Evolutionary conservation across 768 basidiomycete species (phyloP), one percentile per base, ranked within the genome.

Genomic region (Mycena kentingensis): DNA sequence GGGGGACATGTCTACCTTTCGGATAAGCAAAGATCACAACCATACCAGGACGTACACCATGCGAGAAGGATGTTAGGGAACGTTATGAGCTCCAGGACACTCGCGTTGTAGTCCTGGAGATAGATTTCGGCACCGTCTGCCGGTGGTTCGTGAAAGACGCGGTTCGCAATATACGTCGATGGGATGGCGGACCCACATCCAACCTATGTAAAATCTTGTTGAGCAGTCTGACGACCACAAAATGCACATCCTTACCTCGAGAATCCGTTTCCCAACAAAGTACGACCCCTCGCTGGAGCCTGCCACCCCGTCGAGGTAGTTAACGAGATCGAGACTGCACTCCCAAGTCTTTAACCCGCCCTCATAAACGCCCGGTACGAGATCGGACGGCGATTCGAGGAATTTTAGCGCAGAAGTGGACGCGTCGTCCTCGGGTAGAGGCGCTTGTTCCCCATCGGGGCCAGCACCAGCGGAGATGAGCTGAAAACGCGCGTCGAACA

Each of bases 301-400:
- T 18, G 63, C 61, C 38, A 75, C 54, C 19, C 68, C 61, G 49
- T 77, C 72, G 12, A 90, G 72, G 60, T 85, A 87, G 28, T 81
- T 76, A 0, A 89, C 90, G 2, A 98, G 75, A 67, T 98, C 96
- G 13, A 94, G 70, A 42, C 90, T 89, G 60, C 93, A 96, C 67
- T 99, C 96, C 96, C 96, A 99, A 2, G 94, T 98, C 70, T 98
- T 98, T 46, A 98, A 67, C 5, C 96, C 96, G 19, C 96, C 96
- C 71, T 99, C 96, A 60, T 99, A 98, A 1, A 93, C 77, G 1
- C 93, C 87, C 2, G 93, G 89, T 3, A 98, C 83, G 13, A 99
- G 81, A 69, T 98, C 96, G 0, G 93, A 92, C 0, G 88, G 88
- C 1, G 86, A 82, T 57, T 93, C 88, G 16, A 96, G 73, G 51